Percentiles rank a stretch among this genome's conserved stretches.
phyloP scores from a whole-genome alignment of 805 yeast genomes.

The Saccharomyces mikatae region DNA sequence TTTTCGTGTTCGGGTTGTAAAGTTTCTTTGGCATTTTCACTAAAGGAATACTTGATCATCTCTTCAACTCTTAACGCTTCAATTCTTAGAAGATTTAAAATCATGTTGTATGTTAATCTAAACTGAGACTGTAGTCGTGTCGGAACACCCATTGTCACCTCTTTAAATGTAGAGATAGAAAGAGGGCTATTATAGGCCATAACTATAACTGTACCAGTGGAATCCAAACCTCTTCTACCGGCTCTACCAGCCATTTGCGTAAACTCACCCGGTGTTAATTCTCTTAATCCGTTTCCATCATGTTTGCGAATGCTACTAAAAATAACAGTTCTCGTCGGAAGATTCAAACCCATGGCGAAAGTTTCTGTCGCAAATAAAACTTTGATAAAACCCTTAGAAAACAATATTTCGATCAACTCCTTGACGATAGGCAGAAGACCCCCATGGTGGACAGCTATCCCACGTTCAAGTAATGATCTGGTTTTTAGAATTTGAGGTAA shows the following conservation, averaged over 20 bases:
- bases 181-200: slow-evolving; percentile 73
- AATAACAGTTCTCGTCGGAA: slow-evolving; percentile 94
- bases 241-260: slow-evolving; percentile 99
- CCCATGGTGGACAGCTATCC: slow-evolving; percentile 94
- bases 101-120: slow-evolving; percentile 92
- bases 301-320: slow-evolving; percentile 81
- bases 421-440: slow-evolving; percentile 89
- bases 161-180: slow-evolving; percentile 53
- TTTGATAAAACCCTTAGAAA: slow-evolving; percentile 78
- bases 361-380: slow-evolving; percentile 96
- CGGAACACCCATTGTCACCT: slow-evolving; percentile 80
- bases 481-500: slow-evolving; percentile 84
- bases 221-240: slow-evolving; percentile 92
- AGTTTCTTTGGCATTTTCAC: slow-evolving; percentile 83
- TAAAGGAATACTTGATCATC: slow-evolving; percentile 91
- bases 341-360: slow-evolving; percentile 95
- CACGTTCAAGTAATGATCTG: slow-evolving; percentile 76
- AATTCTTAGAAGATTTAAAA: slow-evolving; percentile 78
- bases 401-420: slow-evolving; percentile 85
- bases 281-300: slow-evolving; percentile 78
- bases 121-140: slow-evolving; percentile 88
- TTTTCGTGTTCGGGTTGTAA: slow-evolving; percentile 79
- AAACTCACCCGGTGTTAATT: slow-evolving; percentile 88
- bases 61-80: slow-evolving; percentile 96
- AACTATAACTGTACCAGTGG: slow-evolving; percentile 87